Conservation (phyloP, 306 rosid species). For the Fagus crenata region DNA sequence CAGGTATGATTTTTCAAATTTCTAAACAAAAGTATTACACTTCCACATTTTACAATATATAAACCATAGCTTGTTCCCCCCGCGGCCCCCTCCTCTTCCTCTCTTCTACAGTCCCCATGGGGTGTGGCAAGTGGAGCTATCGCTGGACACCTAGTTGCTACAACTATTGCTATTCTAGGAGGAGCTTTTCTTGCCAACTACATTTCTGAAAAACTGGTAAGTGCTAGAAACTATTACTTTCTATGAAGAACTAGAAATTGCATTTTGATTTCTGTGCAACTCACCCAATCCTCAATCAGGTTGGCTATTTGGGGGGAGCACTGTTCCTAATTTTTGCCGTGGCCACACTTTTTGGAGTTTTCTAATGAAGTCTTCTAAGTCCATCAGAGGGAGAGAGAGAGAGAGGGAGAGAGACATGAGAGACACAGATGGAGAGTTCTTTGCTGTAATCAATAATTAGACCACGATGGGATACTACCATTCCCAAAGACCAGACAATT, state of each 20-base stretch:
- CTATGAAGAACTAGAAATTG: background rate
- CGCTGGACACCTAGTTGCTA: conserved; percentile 82
- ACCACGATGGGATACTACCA: background rate
- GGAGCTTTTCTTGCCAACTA: conserved; percentile 91
- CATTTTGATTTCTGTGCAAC: conserved; percentile 12
- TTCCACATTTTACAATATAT: background rate
- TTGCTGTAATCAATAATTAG: background rate
- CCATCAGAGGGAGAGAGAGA: background rate
- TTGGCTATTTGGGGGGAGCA: conserved; percentile 88
- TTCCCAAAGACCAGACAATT: background rate
- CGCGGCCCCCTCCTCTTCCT: conserved; percentile 21
- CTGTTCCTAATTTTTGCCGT: conserved; percentile 78
- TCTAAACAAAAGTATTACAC: background rate
- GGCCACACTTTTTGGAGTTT: conserved; percentile 85
- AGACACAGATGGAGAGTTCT: background rate
- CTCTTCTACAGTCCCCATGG: conserved; percentile 77
- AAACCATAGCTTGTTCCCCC: conserved; percentile 18
- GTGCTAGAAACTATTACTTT: conserved; percentile 21
- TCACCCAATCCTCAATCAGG: conserved; percentile 55
- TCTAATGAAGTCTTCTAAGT: conserved; percentile 42
- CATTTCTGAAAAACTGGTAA: conserved; percentile 95
- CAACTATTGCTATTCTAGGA: conserved; percentile 74
- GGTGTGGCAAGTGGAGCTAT: conserved; percentile 97
- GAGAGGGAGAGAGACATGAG: too few relatives aligned
- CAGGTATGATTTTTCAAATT: conserved; percentile 58